phyloP scores from a whole-genome alignment of 2,329 filamentous ascomycete genomes.

The Aureobasidium sp. region DNA sequence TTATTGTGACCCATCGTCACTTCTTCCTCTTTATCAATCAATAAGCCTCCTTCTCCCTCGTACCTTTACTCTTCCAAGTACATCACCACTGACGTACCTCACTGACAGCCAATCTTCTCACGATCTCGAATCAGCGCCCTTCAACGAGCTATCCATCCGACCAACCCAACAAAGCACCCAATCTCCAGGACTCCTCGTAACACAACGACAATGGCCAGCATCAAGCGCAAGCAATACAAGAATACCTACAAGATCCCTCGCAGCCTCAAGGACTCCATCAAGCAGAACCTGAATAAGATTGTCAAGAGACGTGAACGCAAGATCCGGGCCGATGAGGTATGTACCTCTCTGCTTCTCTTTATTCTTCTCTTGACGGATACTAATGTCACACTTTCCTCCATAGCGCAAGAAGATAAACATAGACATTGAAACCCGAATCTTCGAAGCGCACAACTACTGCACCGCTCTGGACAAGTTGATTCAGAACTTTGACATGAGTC shows the following conservation, averaged over 20 bases:
- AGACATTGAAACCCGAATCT: not conserved
- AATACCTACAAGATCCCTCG: not conserved
- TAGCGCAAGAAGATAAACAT: not conserved
- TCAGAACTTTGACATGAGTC: not conserved
- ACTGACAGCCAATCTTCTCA: not conserved
- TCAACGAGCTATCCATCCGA: not conserved
- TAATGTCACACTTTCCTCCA: not conserved
- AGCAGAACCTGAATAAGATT: constrained; percentile 1
- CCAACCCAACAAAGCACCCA: not conserved
- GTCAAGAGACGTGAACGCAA: not conserved
- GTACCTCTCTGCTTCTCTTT: too few species aligned
- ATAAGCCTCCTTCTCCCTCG: not conserved
- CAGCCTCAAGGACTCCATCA: not conserved
- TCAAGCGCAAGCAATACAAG: not conserved
- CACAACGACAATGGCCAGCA: not conserved
- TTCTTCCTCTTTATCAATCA: not conserved
- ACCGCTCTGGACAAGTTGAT: not conserved
- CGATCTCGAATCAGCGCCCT: not conserved
- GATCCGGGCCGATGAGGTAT: not conserved
- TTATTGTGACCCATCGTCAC: not conserved
- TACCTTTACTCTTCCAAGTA: not conserved
- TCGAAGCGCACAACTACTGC: not conserved
- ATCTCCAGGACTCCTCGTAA: too few species aligned
- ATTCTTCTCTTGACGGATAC: too few species aligned
- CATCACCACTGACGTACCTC: not conserved